Conservation (phyloP, 2,329 filamentous ascomycete species). For the Colletotrichum magnum region DNA sequence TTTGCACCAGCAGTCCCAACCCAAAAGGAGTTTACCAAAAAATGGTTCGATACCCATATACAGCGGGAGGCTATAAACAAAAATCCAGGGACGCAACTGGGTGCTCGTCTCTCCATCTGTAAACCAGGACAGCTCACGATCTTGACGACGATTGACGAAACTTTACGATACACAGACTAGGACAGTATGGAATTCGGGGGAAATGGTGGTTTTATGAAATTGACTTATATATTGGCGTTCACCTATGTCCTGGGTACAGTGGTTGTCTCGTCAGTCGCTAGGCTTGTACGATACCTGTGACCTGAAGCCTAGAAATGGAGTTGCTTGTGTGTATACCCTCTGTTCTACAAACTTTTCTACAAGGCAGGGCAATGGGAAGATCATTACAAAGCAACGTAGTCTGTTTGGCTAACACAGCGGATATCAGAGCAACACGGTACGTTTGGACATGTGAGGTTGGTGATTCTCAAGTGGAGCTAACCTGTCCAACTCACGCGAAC, state of each 20-base stretch:
- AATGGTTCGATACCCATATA: constrained; percentile 30
- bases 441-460: too few relatives aligned
- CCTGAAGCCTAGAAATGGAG: too few relatives aligned
- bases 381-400: too few relatives aligned
- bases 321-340: too few relatives aligned
- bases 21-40: constrained; percentile 19
- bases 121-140: constrained; percentile 33
- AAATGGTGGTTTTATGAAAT: constrained; percentile 1
- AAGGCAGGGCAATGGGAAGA: too few relatives aligned
- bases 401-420: too few relatives aligned
- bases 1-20: constrained; percentile 1
- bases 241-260: background rate
- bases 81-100: constrained; percentile 17
- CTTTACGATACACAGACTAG: constrained; percentile 21
- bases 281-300: too few relatives aligned
- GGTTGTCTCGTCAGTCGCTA: too few relatives aligned
- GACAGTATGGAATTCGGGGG: background rate
- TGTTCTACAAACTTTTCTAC: too few relatives aligned
- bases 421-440: too few relatives aligned
- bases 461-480: too few relatives aligned
- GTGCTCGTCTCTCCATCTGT: constrained; percentile 13
- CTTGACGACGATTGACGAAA: constrained; percentile 22
- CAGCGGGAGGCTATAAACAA: constrained; percentile 34
- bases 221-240: constrained; percentile 6
- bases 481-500: too few relatives aligned